Percentiles rank a stretch among this genome's conserved stretches.
phyloP scores from a whole-genome alignment of 306 rosid species.

The Trichosanthes cucumerina region DNA sequence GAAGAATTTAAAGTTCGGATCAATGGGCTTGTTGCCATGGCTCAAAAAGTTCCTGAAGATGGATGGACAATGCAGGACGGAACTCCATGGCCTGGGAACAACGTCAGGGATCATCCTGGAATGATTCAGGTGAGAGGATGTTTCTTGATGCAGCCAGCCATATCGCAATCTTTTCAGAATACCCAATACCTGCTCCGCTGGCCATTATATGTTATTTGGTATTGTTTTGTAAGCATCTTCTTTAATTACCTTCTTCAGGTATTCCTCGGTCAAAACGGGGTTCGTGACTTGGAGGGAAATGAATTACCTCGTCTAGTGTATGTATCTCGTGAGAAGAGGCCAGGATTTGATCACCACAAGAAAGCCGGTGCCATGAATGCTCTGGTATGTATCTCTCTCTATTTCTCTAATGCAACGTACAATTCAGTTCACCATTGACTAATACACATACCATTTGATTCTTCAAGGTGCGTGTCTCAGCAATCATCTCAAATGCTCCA shows the following conservation, averaged over 20 bases:
- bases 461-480: conserved; percentile 71
- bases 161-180: neutral
- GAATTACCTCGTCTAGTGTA: conserved; percentile 76
- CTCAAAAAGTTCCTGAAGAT: conserved; percentile 87
- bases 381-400: conserved; percentile 33
- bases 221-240: neutral
- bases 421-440: neutral
- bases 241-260: conserved; percentile 33
- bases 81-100: conserved; percentile 95
- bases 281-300: conserved; percentile 70
- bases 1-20: conserved; percentile 88
- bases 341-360: conserved; percentile 87
- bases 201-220: neutral
- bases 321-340: conserved; percentile 95
- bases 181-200: neutral
- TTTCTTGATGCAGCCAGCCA: neutral
- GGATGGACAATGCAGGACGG: conserved; percentile 99
- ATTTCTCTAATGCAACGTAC: neutral
- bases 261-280: conserved; percentile 92
- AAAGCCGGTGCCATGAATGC: conserved; percentile 96
- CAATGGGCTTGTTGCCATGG: conserved; percentile 68
- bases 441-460: neutral
- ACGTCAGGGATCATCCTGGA: conserved; percentile 90
- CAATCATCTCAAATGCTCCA: conserved; percentile 81
- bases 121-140: conserved; percentile 66